These are phyloP conservation scores for Neurospora sp. DNA, from an alignment of 495 filamentous ascomycete genomes.

Conservation along the genomic window DNA sequence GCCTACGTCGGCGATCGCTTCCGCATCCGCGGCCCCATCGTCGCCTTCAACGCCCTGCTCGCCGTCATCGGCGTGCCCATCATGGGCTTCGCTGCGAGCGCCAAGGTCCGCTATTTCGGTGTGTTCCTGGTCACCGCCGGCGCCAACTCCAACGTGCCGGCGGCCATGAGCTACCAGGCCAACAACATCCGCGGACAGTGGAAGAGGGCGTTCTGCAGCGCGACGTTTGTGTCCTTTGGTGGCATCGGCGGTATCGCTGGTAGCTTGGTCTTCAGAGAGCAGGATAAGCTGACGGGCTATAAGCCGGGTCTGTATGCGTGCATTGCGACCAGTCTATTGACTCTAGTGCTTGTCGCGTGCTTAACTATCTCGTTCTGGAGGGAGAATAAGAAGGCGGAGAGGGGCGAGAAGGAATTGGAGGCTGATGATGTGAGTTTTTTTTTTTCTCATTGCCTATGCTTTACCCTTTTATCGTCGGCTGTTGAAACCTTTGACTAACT, in stretches of 20 bases:
- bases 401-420: slow-evolving; percentile 36
- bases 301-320: slow-evolving; percentile 36
- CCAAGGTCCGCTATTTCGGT: slow-evolving; percentile 50
- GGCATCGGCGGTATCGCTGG: slow-evolving; percentile 54
- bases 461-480: background rate
- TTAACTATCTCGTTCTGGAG: slow-evolving; percentile 21
- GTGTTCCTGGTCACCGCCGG: slow-evolving; percentile 53
- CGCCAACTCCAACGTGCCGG: slow-evolving; percentile 51
- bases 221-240: slow-evolving; percentile 48
- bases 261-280: slow-evolving; percentile 41
- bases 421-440: slow-evolving; percentile 24
- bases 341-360: slow-evolving; percentile 24
- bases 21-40: slow-evolving; percentile 44
- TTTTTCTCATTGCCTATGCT: background rate
- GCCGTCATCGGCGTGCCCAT: slow-evolving; percentile 39
- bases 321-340: slow-evolving; percentile 26
- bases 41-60: slow-evolving; percentile 44
- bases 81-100: slow-evolving; percentile 40
- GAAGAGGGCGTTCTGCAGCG: slow-evolving; percentile 52
- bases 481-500: background rate
- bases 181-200: slow-evolving; percentile 63
- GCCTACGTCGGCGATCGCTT: slow-evolving; percentile 48
- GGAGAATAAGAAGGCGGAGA: slow-evolving; percentile 32
- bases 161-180: slow-evolving; percentile 51
- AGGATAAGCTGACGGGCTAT: slow-evolving; percentile 27